phyloP scores from a whole-genome alignment of 2,329 filamentous ascomycete species.

The Didymella sp. region DNA sequence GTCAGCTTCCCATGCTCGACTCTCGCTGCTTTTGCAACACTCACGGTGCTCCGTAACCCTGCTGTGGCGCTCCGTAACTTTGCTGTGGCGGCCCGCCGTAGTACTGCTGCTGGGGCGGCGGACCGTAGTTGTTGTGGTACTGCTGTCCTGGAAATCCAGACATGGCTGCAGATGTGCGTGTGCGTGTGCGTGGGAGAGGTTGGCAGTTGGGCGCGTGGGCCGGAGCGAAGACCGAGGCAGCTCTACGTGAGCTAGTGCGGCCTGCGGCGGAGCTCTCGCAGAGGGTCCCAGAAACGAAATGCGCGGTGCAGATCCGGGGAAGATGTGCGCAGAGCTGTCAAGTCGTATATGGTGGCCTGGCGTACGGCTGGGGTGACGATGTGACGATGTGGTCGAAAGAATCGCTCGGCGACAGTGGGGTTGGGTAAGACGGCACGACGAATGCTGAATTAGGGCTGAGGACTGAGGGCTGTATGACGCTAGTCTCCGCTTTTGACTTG shows the following conservation, averaged over 20 bases:
- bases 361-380: constrained; percentile 33
- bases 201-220: constrained; percentile 6
- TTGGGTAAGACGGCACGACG: constrained; percentile 19
- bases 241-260: constrained; percentile 6
- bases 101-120: constrained; percentile 38
- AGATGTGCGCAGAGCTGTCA: constrained; percentile 4
- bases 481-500: constrained; percentile 12
- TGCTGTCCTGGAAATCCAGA: constrained; percentile 52
- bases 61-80: constrained; percentile 27
- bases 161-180: constrained; percentile 37
- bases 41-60: constrained; percentile 38
- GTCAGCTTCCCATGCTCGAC: constrained; percentile 24
- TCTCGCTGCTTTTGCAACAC: constrained; percentile 13
- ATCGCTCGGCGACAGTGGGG: constrained; percentile 24
- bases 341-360: constrained; percentile 6
- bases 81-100: constrained; percentile 38
- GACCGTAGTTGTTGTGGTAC: constrained; percentile 51
- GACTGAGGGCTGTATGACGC: constrained; percentile 15
- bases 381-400: constrained; percentile 13
- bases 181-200: constrained; percentile 10
- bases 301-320: constrained; percentile 6
- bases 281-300: not conserved
- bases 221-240: constrained; percentile 8
- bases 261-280: not conserved
- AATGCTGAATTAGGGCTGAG: constrained; percentile 23